phyloP scores from a whole-genome alignment of 345 rosid species.

The Salix exigua region DNA sequence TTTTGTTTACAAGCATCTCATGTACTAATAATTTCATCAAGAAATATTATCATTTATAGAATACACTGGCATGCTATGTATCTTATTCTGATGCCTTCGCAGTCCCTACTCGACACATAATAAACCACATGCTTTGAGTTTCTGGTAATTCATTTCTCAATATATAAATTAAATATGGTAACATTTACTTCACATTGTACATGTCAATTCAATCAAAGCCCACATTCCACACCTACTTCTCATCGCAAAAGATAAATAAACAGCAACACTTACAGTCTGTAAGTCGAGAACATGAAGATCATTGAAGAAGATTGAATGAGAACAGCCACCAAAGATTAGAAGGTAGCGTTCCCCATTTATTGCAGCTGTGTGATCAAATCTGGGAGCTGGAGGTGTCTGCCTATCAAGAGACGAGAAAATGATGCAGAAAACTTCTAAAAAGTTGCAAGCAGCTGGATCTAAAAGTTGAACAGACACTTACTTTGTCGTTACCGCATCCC shows the following conservation, averaged over 20 bases:
- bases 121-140: neutral
- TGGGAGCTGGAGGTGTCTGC: slow-evolving; percentile 92
- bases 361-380: slow-evolving; percentile 95
- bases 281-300: slow-evolving; percentile 94
- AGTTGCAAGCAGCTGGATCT: neutral
- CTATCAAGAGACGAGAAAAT: slow-evolving; percentile 46
- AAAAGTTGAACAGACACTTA: slow-evolving; percentile 37
- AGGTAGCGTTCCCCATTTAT: slow-evolving; percentile 70
- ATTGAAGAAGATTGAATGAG: slow-evolving; percentile 84
- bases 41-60: neutral
- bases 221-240: neutral
- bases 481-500: slow-evolving; percentile 69
- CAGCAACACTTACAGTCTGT: slow-evolving; percentile 56
- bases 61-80: neutral
- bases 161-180: neutral
- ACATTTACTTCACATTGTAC: neutral
- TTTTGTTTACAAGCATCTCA: neutral
- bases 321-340: slow-evolving; percentile 89
- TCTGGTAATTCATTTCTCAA: neutral
- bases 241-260: neutral
- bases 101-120: neutral
- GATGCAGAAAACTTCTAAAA: slow-evolving; percentile 27
- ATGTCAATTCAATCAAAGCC: neutral
- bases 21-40: neutral
- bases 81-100: neutral